A percentile compares a stretch with the other conserved stretches of the same genome.
phyloP scores from a whole-genome alignment of 345 rosid species.

The Sisymbrium altissimum region DNA sequence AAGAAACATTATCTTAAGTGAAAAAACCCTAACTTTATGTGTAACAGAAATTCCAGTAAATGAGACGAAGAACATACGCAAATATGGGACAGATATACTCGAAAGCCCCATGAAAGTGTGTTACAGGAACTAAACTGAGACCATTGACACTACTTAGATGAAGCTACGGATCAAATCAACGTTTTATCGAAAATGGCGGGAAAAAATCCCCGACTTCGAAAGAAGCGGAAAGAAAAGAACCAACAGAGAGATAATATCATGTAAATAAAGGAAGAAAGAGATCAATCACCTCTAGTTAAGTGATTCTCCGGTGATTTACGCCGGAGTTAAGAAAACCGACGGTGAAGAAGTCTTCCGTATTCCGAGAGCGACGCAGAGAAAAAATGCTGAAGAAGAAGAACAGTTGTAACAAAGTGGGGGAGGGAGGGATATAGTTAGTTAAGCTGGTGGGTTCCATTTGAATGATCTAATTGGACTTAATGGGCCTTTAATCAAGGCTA shows the following conservation, averaged over 20 bases:
- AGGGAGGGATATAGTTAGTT: background rate
- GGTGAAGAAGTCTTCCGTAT: no score
- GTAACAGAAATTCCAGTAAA: no score
- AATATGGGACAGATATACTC: background rate
- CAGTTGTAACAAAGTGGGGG: no score
- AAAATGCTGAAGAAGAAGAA: background rate
- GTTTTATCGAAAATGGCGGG: background rate
- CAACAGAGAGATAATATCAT: background rate
- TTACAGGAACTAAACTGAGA: background rate
- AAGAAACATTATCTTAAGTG: no score
- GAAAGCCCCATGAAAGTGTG: background rate
- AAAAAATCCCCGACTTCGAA: background rate
- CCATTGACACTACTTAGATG: background rate
- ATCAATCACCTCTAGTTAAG: background rate
- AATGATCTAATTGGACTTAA: background rate
- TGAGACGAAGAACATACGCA: no score
- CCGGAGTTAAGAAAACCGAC: background rate
- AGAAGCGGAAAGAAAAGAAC: background rate
- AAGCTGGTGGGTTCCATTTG: background rate
- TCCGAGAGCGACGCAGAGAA: background rate
- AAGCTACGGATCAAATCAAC: background rate
- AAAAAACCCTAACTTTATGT: no score
- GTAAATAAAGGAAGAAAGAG: background rate
- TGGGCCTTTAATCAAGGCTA: background rate
- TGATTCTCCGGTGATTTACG: background rate